A percentile compares a stretch with the other conserved stretches of the same genome.
Evolutionary conservation across 768 basidiomycete species (phyloP).

Genomic region (Butyriboletus loyo): DNA sequence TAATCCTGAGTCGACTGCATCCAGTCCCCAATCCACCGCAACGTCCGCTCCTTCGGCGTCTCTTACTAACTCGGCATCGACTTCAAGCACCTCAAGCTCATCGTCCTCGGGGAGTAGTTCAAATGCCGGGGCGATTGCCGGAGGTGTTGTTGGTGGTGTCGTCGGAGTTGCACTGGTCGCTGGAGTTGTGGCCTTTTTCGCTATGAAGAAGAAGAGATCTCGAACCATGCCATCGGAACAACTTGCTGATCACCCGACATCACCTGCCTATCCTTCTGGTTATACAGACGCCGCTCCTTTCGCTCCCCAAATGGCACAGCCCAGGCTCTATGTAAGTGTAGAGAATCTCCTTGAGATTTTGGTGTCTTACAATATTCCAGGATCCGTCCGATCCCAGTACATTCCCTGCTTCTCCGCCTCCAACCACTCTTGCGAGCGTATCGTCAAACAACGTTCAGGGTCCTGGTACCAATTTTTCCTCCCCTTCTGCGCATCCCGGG

Average conservation of each 20-base stretch:
- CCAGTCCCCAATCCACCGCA: constrained; percentile 29
- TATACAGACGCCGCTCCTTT: constrained; percentile 13
- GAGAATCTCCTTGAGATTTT: not conserved
- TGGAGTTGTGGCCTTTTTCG: constrained; percentile 39
- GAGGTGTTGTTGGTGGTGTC: constrained; percentile 66
- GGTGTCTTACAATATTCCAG: constrained; percentile 17
- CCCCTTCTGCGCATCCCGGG: constrained; percentile 5
- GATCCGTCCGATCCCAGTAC: constrained; percentile 38
- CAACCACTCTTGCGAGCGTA: constrained; percentile 8
- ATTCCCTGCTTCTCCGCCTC: constrained; percentile 31
- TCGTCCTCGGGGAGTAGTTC: constrained; percentile 5
- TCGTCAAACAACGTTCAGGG: constrained; percentile 6
- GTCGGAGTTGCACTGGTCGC: constrained; percentile 44
- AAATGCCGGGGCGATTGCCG: constrained; percentile 55
- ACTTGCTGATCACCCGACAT: not conserved
- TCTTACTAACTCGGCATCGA: constrained; percentile 12
- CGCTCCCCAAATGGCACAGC: constrained; percentile 19
- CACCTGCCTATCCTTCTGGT: not conserved
- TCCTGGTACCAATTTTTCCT: constrained; percentile 12
- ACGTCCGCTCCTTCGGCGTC: constrained; percentile 17
- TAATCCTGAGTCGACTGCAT: constrained; percentile 43
- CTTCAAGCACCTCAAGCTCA: constrained; percentile 1
- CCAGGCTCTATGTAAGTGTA: constrained; percentile 29
- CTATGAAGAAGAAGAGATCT: constrained; percentile 28
- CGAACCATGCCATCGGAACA: constrained; percentile 18